These are phyloP conservation scores for Penicillium bovifimosum DNA, from an alignment of 495 filamentous ascomycete genomes.

Conservation along the genomic window DNA sequence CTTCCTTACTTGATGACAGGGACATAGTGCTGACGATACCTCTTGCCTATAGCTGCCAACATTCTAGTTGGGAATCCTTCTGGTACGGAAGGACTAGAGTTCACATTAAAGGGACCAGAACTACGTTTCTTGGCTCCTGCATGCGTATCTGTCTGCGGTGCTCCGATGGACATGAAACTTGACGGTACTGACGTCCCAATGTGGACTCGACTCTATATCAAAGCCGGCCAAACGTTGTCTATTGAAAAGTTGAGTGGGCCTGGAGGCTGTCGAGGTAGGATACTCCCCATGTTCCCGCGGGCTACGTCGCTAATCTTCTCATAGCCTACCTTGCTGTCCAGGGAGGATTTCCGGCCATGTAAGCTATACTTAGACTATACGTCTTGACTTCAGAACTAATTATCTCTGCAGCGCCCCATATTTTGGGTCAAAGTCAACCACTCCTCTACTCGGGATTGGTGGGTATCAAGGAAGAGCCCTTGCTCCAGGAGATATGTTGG, in stretches of 20 bases:
- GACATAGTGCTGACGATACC: background rate
- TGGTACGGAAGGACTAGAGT: conserved; percentile 51
- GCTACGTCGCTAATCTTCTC: background rate
- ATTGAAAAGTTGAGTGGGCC: conserved; percentile 47
- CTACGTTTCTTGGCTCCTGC: conserved; percentile 47
- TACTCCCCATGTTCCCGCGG: background rate
- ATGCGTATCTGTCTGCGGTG: conserved; percentile 50
- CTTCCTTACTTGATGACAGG: background rate
- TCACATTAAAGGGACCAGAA: conserved; percentile 55
- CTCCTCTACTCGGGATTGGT: conserved; percentile 51
- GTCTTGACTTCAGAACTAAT: background rate
- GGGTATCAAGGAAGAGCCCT: conserved; percentile 54
- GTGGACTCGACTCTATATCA: conserved; percentile 49
- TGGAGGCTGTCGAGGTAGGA: conserved; percentile 32
- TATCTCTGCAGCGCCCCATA: conserved; percentile 30
- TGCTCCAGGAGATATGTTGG: conserved; percentile 47
- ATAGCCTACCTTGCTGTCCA: conserved; percentile 54
- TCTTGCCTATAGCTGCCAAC: conserved; percentile 41
- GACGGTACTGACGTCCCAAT: conserved; percentile 43
- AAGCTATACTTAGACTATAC: background rate
- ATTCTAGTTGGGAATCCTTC: conserved; percentile 51
- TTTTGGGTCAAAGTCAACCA: conserved; percentile 56
- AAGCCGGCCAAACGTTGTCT: conserved; percentile 47
- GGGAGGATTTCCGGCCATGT: conserved; percentile 51
- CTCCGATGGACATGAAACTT: conserved; percentile 42